phyloP scores from a whole-genome alignment of 1,284 basidiomycete species.

The Rhodotorula sp. region DNA sequence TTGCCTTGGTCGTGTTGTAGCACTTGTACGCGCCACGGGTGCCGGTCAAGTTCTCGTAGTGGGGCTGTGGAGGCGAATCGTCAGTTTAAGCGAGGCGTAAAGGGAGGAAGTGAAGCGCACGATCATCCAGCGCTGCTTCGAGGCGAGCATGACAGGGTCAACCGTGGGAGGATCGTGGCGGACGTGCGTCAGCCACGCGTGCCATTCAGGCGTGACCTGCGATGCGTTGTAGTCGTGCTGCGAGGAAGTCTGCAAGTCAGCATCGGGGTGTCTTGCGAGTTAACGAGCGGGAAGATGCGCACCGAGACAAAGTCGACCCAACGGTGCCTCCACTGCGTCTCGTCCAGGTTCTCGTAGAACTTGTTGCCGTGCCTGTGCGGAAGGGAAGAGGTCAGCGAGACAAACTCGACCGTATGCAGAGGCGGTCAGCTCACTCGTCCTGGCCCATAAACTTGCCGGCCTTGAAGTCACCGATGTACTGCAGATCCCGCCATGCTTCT shows the following conservation, averaged over 20 bases:
- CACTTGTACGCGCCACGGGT: conserved; percentile 82
- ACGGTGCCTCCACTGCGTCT: conserved; percentile 78
- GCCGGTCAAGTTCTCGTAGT: conserved; percentile 83
- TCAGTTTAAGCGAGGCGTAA: not conserved
- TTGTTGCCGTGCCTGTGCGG: conserved; percentile 39
- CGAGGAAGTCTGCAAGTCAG: not conserved
- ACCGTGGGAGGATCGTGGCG: conserved; percentile 73
- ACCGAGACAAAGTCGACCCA: conserved; percentile 91
- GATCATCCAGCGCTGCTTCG: conserved; percentile 74
- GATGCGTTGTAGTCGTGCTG: conserved; percentile 83
- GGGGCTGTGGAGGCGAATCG: conserved; percentile 57
- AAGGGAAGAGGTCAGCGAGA: not conserved
- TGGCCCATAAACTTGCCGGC: conserved; percentile 71
- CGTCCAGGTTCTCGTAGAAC: conserved; percentile 83
- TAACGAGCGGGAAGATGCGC: conserved; percentile 31
- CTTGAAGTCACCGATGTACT: conserved; percentile 87
- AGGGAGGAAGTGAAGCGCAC: conserved; percentile 57
- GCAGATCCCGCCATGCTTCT: conserved; percentile 50
- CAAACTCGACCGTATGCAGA: no score
- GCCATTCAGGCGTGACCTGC: conserved; percentile 91
- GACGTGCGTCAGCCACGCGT: conserved; percentile 89
- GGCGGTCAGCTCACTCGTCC: conserved; percentile 66
- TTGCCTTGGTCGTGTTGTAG: conserved; percentile 81
- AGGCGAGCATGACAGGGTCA: conserved; percentile 67
- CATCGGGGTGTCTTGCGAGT: not conserved